A percentile compares a stretch with the other conserved stretches of the same genome.
These are phyloP conservation scores for Trifolium fragiferum DNA, from an alignment of 306 rosid species.

Conservation along the genomic window DNA sequence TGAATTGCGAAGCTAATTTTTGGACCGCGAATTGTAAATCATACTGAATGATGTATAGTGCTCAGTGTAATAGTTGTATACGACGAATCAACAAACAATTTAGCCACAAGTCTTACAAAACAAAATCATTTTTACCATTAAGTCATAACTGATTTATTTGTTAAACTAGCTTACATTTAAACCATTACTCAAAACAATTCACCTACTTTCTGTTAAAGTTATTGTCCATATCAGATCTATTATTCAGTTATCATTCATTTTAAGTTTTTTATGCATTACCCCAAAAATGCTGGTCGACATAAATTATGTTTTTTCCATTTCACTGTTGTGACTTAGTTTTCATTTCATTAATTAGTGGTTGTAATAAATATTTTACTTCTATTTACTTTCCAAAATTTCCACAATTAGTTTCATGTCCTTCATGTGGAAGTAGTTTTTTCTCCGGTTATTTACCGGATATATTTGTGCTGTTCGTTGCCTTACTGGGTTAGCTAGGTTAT, in stretches of 20 bases:
- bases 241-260: neutral
- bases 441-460: constrained; percentile 6
- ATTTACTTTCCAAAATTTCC: constrained; percentile 18
- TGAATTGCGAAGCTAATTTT: constrained; percentile 10
- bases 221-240: neutral
- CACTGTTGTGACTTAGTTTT: constrained; percentile 3
- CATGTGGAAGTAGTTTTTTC: constrained; percentile 18
- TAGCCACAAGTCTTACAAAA: neutral
- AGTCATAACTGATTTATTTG: constrained; percentile 20
- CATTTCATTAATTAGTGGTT: neutral
- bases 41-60: neutral
- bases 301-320: constrained; percentile 3
- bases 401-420: constrained; percentile 4
- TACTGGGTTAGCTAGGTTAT: constrained; percentile 7
- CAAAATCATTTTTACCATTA: neutral
- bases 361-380: neutral
- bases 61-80: neutral
- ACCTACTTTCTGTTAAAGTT: constrained; percentile 23
- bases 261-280: neutral
- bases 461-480: neutral
- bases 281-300: constrained; percentile 1
- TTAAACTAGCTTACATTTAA: neutral
- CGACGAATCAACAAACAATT: neutral
- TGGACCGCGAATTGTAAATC: constrained; percentile 8
- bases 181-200: neutral